Base-by-base conservation (phyloP, 177 flowering plant genomes). In the Vitis hybrid region DNA sequence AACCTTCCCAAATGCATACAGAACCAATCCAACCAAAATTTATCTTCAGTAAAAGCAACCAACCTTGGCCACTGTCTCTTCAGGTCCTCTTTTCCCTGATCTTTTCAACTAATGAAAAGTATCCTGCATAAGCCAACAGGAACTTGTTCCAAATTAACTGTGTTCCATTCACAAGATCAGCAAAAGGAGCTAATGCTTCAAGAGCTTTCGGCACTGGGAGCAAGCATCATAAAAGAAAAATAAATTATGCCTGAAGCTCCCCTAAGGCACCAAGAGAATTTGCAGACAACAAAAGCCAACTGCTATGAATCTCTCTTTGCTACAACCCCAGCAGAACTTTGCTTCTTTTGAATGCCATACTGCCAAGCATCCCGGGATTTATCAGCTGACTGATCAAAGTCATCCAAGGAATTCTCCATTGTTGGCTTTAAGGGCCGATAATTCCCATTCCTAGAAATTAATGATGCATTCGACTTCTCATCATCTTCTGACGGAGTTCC, bases 401-500 rank as follows among this genome's bases (percentile, higher is more conserved):
- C 86, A 78, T 87, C 90, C 76, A 84, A 64, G n/a, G 83, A 82
- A 71, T 67, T 79, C 66, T 83, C 86, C 29, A 64, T 45, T 59
- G 83, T 70, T n/a, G 72, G 76, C 78, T 81, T 90, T 21, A 65
- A 68, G 33, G 75, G 74, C 18, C 87, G 72, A 59, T 81, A 79
- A 71, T 73, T 81, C 51, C 88, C 91, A 79, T 87, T 88, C 74
- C 81, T 84, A 59, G 79, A 65, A 56, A 72, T 69, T 39, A 71
- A 57, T 15, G 76, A 52, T n/a, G 69, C n/a, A 51, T 73, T 80
- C n/a, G 77, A 75, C 80, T 81, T 87, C 68, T 88, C 93, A 45
- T 86, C 90, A 19, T 87, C 94, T 77, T 91, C 94, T 51, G 83
- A 79, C 58, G 82, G 87, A 29, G 88, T 81, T 53, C 86, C 86